Conservation (phyloP, 2,329 filamentous ascomycete genomes). For the Aspergillus sp. region DNA sequence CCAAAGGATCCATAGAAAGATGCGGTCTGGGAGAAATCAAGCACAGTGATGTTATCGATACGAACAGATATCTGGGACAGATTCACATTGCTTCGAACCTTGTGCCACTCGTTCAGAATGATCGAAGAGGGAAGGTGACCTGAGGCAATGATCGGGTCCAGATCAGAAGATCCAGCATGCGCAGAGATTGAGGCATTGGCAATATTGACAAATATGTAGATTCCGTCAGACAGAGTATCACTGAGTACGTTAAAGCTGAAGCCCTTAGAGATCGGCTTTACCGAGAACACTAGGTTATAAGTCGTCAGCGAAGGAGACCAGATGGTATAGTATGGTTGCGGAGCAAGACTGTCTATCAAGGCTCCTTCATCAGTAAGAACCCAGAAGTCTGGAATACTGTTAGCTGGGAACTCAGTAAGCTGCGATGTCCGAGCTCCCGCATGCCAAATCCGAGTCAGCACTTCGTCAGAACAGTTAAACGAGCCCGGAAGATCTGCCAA, state of each 20-base stretch:
- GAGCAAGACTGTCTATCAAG: constrained; percentile 15
- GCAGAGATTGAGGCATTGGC: constrained; percentile 16
- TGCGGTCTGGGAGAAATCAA: constrained; percentile 30
- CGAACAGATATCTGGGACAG: constrained; percentile 5
- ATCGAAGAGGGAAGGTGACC: constrained; percentile 4
- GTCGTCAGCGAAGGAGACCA: constrained; percentile 9
- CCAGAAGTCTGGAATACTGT: constrained; percentile 16
- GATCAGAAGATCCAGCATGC: constrained; percentile 14
- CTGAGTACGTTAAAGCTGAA: constrained; percentile 35
- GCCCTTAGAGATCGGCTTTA: constrained; percentile 28
- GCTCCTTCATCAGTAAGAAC: constrained; percentile 17
- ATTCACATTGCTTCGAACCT: constrained; percentile 12
- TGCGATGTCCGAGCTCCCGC: constrained; percentile 18
- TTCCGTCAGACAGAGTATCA: constrained; percentile 32
- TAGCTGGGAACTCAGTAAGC: constrained; percentile 15
- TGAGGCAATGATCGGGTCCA: constrained; percentile 6
- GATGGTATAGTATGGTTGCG: constrained; percentile 12
- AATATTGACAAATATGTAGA: constrained; percentile 33
- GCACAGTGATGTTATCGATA: constrained; percentile 13
- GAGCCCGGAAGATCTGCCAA: constrained; percentile 13
- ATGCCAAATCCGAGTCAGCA: constrained; percentile 16
- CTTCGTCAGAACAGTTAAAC: constrained; percentile 17
- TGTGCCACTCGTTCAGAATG: constrained; percentile 12
- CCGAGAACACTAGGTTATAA: constrained; percentile 13
- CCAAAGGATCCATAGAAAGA: constrained; percentile 35